Base-by-base conservation (phyloP, 257 asterid genomes). In the Misopates orontium region DNA sequence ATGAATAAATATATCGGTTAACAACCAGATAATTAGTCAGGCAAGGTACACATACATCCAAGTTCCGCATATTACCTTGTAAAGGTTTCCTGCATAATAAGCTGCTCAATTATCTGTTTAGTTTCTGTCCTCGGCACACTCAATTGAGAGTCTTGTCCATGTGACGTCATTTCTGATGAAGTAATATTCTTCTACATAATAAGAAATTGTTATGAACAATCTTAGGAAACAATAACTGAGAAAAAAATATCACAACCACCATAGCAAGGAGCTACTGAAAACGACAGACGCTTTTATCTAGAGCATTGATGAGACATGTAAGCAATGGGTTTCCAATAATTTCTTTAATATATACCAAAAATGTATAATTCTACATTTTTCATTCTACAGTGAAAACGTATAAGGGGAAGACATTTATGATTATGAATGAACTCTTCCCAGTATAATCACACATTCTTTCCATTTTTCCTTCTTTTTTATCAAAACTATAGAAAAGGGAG, bases 71-170 rank as follows among this genome's bases (percentile, higher is more conserved):
- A 48, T 70, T 84, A 92, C 98, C 98, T 84, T 47, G 98, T 81
- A 76, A 85, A 89, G 8, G 81, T 80, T 71, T 86, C 97, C 73
- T 71, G 82, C 88, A 64, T 53, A 61, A 93, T 81, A 72, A 93
- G 91, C 58, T 78, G 83, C 71, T 85, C 95, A 36, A 93, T 83
- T 53, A 78, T 66, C 71, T 50, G 77, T 74, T 90, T 90, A 42
- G 83, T 80, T 67, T 83, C 83, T 68, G 78, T 84, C 71, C 70
- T 78, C 81, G 64, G 63, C 69, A 52, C 50, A 60, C 60, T 68
- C 50, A 73, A 61, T 52, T 66, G 81, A 73, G 77, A 53, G 21
- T 73, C 84, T 73, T 67, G 77, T 2, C 64, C 72, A 17, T 57
- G 42, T 21, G 16, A n/a, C n/a, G n/a, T n/a, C n/a, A n/a, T n/a